Evolutionary conservation across 352 stramenopile genomes (phyloP), one percentile per base, ranked within the genome.

Genomic region (Globisporangium solare): DNA sequence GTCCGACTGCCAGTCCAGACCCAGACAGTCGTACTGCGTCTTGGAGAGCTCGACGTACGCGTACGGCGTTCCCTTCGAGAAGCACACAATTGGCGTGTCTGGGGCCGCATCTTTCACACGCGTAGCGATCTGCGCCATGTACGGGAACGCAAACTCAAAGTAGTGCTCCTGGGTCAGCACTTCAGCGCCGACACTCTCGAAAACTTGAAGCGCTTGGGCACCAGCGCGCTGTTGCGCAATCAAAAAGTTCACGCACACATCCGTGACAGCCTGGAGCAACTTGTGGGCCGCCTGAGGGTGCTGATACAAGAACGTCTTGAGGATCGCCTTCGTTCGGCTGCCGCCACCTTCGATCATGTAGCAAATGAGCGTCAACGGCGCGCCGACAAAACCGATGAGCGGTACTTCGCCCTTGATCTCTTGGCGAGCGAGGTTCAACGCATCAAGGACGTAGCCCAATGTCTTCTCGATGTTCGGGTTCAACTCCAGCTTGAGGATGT

Each of bases 321-420:
- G 88, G 61, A 97, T 80, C 20, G 90, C 79, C 61, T 94, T 95
- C 49, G 98, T 99, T 66, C 96, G 97, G 61, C 93, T 98, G 39
- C 91, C 96, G 22, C 93, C 94, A 59, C 96, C 96, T 50, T 98
- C 97, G 24, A 99, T 95, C 94, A 99, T 99, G 80, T 99, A 99
- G 76, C 94, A 98, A 50, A 99, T 82, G 43, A 99, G 84, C 37
- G 96, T 99, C 60, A 97, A 96, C 13, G 97, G 97, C 15, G 86
- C 96, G 31, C 96, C 97, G n/a, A 90, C 95, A 71, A 99, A 99
- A 45, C 97, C 97, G 66, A 99, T 98, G 2, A 99, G 73, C n/a
- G 93, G 92, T n/a, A 98, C 92, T 57, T 94, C 76, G 32, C 86
- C 86, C 41, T 96, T 84, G 60, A 97, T 89, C 57, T 89, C 74